phyloP scores from a whole-genome alignment of 2,329 filamentous ascomycete genomes.

The Colletotrichum tropicicola region DNA sequence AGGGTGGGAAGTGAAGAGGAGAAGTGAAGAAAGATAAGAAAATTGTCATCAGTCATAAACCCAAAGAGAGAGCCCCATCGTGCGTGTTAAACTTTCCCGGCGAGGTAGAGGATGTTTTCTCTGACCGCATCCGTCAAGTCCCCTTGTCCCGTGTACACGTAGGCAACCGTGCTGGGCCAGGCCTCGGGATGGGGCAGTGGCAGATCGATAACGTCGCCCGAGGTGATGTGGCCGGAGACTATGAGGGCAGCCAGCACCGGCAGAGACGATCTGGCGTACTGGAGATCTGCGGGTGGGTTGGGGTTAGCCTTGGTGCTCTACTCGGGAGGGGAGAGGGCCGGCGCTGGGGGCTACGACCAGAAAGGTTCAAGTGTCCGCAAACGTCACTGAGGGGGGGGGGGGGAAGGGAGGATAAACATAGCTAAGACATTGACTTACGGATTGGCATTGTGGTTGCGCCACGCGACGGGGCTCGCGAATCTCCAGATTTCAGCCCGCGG shows the following conservation, averaged over 20 bases:
- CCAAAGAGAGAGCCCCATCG: slow-evolving; percentile 16
- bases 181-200: slow-evolving; percentile 65
- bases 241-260: slow-evolving; percentile 65
- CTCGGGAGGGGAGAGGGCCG: not conserved
- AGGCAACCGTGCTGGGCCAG: slow-evolving; percentile 64
- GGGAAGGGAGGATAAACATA: slow-evolving; percentile 13
- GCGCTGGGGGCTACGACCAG: slow-evolving; percentile 3
- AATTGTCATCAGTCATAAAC: slow-evolving; percentile 19
- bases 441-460: slow-evolving; percentile 51
- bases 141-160: slow-evolving; percentile 62
- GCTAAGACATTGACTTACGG: slow-evolving; percentile 47
- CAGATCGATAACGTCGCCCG: slow-evolving; percentile 64
- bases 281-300: slow-evolving; percentile 48
- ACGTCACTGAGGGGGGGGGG: slow-evolving; percentile 21
- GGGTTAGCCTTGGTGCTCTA: slow-evolving; percentile 5
- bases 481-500: slow-evolving; percentile 26
- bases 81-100: slow-evolving; percentile 52
- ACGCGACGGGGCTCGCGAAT: slow-evolving; percentile 32
- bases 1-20: not conserved
- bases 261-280: slow-evolving; percentile 56
- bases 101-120: slow-evolving; percentile 64
- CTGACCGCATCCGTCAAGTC: slow-evolving; percentile 54
- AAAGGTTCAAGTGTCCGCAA: slow-evolving; percentile 12
- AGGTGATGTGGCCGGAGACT: slow-evolving; percentile 59
- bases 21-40: not conserved